phyloP scores from a whole-genome alignment of 139 green algal species.

The Chlorella sorokiniana region DNA sequence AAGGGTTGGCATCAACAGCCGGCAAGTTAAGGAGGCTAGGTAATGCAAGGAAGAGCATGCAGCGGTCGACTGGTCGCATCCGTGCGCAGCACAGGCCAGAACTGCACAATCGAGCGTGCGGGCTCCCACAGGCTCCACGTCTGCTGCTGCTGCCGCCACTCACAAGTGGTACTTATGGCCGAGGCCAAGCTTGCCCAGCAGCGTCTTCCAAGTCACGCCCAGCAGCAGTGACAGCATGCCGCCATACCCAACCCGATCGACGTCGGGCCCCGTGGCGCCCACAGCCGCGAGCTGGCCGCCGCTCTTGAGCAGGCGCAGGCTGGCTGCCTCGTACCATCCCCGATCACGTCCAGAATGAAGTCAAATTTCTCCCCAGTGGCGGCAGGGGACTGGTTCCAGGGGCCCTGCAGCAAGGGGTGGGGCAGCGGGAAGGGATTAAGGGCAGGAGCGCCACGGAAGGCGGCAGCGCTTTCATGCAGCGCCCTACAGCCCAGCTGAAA shows the following conservation, averaged over 20 bases:
- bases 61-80: no score
- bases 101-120: no score
- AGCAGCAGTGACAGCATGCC: conserved; percentile 9
- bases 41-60: neutral
- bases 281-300: conserved; percentile 5
- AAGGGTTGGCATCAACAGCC: neutral
- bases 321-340: conserved; percentile 29
- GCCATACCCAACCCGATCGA: neutral
- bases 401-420: neutral
- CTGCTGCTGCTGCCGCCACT: no score
- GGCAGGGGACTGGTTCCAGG: neutral
- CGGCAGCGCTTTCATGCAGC: no score
- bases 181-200: conserved; percentile 22
- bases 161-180: conserved; percentile 17
- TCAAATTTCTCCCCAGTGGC: neutral
- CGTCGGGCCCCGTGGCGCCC: neutral
- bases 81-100: no score
- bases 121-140: no score
- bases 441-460: no score
- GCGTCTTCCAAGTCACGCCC: neutral
- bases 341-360: conserved; percentile 16
- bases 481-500: no score
- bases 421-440: neutral
- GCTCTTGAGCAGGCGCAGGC: conserved; percentile 14
- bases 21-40: neutral